Base-by-base conservation (phyloP, 2,329 filamentous ascomycete genomes). In the Aspergillus caelatus region DNA sequence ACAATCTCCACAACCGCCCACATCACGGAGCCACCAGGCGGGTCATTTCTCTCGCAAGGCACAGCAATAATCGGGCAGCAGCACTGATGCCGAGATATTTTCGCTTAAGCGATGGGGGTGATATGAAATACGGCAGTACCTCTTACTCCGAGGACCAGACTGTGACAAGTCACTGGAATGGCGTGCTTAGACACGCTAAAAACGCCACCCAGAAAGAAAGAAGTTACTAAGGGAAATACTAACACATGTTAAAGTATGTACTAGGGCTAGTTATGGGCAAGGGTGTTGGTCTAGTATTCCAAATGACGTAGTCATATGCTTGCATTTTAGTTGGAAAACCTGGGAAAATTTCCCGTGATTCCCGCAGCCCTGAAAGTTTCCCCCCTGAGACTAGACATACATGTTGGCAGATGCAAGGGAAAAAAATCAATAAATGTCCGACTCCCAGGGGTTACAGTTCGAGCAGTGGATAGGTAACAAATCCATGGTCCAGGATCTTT, bases 111-210 rank as follows among this genome's bases (percentile, higher is more conserved):
- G 14, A 30, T 11, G 10, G 48, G 34, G 34, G 50, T 10, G 11
- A 28, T 34, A 19, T 26, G 30, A 6, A 34, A n/a, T 19, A 21
- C 26, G 4, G 26, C n/a, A 26, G 26, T 26, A 53, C 23, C 30
- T 34, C 32, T 11, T 12, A 10, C 8, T 19, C 21, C 28, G 6
- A 43, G 41, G 19, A 53, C 19, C 10, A 16, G 30, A 54, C 30
- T 21, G 16, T 34, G 30, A 54, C 30, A 54, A 54, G 52, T 54
- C 52, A 54, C 19, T 53, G 52, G 52, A 3, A 54, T 54, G 52
- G 30, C 30, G 52, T 54, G 52, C 52, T 54, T 23, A 32, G 4
- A 54, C 52, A 36, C 52, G 30, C 52, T 54, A 54, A 54, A 36
- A 3, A 36, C 52, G 52, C 52, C 52, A 54, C 52, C 10, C 16